Evolutionary conservation across 176 grass and related monocot species (phyloP), one percentile per base, ranked within the genome.

Genomic region (Cymbopogon citratus): DNA sequence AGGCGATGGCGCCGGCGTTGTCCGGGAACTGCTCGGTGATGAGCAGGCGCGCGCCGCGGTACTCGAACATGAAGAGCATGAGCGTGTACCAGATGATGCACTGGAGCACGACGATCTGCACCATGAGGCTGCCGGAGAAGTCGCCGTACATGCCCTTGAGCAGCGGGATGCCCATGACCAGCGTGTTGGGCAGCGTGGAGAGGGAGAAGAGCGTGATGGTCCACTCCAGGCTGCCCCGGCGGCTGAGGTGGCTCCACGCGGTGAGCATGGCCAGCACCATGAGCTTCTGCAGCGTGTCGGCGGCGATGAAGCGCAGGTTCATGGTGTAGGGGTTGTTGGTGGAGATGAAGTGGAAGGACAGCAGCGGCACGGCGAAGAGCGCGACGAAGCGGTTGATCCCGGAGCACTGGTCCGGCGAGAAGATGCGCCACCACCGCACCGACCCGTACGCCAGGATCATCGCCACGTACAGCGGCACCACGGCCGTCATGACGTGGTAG

Each of bases 51-150:
- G 96, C 96, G 59, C 92, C 96, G 33, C 96, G 96, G 91, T 90
- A 99, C 89, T 99, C 96, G 67, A 99, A 96, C 88, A 99, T 84
- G 85, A 99, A 96, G 39, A 99, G 91, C 97, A 99, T 99, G 51
- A 99, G 92, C 7, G 97, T 99, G 83, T 99, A 99, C 97, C 97
- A 99, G 75, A 99, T 95, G 89, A 99, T 99, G 85, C 97, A 99
- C 87, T 99, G 97, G 7, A 99, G 91, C 14, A 99, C 97, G 3
- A 99, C 97, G 84, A 99, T 96, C 87, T 99, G 97, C 5, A 99
- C 97, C 97, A 99, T 99, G 49, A 99, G 91, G 69, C 77, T 74
- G 1, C 97, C 97, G 4, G 97, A 99, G 83, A 81, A 85, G 5
- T 87, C 89, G 11, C 97, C 97, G 75, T 99, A 99, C 97, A 99